These are phyloP conservation scores for Betula pendula DNA, from an alignment of 306 rosid species.

Conservation along the genomic window DNA sequence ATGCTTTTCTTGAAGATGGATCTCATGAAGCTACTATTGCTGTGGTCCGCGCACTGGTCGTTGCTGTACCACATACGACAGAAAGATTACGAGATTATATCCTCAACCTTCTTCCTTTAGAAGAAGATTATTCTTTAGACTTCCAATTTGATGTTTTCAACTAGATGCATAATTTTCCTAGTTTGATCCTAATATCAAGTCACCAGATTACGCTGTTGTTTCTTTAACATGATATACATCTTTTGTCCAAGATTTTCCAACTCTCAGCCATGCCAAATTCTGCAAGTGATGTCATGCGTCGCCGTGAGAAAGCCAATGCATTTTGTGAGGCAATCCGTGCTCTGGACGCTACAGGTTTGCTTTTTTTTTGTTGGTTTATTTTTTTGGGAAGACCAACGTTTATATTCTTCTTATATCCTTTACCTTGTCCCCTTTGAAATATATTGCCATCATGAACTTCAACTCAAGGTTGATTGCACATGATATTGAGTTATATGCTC, in stretches of 20 bases:
- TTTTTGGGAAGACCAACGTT: not conserved
- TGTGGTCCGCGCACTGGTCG: slow-evolving; percentile 85
- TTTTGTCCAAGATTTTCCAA: slow-evolving; percentile 91
- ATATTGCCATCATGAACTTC: slow-evolving; percentile 5
- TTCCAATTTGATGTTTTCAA: slow-evolving; percentile 7
- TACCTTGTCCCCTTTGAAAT: slow-evolving; percentile 8
- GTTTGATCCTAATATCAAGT: slow-evolving; percentile 21
- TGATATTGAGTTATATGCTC: not conserved
- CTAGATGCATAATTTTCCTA: slow-evolving; percentile 24
- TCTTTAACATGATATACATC: slow-evolving; percentile 80
- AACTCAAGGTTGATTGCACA: not conserved
- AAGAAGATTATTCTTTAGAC: not conserved
- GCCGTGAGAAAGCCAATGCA: slow-evolving; percentile 71
- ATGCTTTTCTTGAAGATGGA: slow-evolving; percentile 98
- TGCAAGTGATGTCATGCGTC: slow-evolving; percentile 61
- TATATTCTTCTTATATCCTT: slow-evolving; percentile 2
- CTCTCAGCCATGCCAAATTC: slow-evolving; percentile 58
- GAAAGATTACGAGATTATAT: slow-evolving; percentile 95
- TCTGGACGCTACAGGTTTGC: slow-evolving; percentile 88
- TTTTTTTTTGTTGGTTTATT: not conserved
- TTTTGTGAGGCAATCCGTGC: slow-evolving; percentile 99
- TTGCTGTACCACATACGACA: slow-evolving; percentile 91
- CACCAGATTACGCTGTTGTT: slow-evolving; percentile 30
- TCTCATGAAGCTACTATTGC: slow-evolving; percentile 93
- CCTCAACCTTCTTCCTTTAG: slow-evolving; percentile 43